Conservation (phyloP, 2,329 filamentous ascomycete species). For the Lomentospora prolificans region DNA sequence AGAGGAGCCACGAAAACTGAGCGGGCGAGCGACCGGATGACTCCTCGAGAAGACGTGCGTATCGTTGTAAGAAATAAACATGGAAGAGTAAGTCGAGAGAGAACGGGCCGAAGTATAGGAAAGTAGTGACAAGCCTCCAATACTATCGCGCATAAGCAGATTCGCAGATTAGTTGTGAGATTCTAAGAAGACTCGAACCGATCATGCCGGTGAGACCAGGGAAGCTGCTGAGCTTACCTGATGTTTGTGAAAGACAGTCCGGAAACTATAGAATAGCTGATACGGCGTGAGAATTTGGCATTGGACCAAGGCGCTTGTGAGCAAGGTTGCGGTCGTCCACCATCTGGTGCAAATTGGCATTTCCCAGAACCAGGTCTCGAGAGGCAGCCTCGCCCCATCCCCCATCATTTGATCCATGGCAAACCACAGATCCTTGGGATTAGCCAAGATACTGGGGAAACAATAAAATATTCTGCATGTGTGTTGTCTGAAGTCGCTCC, state of each 20-base stretch:
- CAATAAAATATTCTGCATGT: neutral
- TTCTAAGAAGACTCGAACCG: too few species aligned
- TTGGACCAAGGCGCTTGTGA: constrained; percentile 82
- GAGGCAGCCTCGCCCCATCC: constrained; percentile 57
- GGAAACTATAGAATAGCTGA: constrained; percentile 94
- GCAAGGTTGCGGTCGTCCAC: constrained; percentile 91
- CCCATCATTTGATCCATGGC: constrained; percentile 49
- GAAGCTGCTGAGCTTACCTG: too few species aligned
- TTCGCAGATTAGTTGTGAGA: too few species aligned
- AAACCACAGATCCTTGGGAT: neutral
- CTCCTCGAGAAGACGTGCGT: constrained; percentile 90
- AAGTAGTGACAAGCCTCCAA: constrained; percentile 92
- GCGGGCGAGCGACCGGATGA: constrained; percentile 85
- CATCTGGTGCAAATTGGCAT: constrained; percentile 93
- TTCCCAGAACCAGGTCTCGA: constrained; percentile 98
- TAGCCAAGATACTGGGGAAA: neutral
- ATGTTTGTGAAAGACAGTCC: constrained; percentile 80
- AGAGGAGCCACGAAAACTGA: constrained; percentile 87
- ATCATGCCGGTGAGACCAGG: too few species aligned
- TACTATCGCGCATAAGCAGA: constrained; percentile 57
- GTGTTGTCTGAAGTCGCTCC: neutral
- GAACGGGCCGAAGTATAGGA: constrained; percentile 93
- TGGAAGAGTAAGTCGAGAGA: constrained; percentile 93
- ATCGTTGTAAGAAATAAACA: constrained; percentile 95
- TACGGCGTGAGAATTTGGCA: constrained; percentile 88